phyloP scores from a whole-genome alignment of 805 yeast genomes.

The Suhomyces sp. region DNA sequence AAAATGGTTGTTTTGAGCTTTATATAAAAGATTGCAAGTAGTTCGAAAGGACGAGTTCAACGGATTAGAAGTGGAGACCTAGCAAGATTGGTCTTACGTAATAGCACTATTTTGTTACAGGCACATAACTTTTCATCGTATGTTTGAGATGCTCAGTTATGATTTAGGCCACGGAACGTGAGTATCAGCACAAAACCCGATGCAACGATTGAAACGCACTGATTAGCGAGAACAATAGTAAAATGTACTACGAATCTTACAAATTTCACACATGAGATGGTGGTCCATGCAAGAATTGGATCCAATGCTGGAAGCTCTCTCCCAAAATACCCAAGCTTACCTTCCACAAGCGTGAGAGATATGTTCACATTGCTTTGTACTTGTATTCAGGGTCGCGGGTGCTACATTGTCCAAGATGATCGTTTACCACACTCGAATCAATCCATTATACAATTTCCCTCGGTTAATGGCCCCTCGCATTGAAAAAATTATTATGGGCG shows the following conservation, averaged over 20 bases:
- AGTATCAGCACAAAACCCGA: background rate
- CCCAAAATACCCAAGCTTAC: background rate
- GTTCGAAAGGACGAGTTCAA: background rate
- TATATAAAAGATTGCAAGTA: background rate
- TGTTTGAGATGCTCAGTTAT: background rate
- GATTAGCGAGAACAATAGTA: background rate
- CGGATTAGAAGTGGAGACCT: background rate
- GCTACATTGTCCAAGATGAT: background rate
- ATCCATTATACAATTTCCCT: background rate
- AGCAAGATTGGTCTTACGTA: background rate
- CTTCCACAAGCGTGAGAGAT: too few relatives aligned
- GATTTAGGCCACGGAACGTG: background rate
- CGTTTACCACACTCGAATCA: background rate
- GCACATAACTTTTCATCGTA: background rate
- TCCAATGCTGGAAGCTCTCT: background rate
- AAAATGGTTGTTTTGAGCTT: background rate
- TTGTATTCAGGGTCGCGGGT: background rate
- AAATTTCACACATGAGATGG: background rate
- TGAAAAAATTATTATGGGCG: background rate
- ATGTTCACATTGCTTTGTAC: too few relatives aligned
- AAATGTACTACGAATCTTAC: background rate
- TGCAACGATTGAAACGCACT: background rate
- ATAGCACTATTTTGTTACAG: background rate
- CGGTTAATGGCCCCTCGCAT: background rate
- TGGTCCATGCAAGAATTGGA: background rate